Evolutionary conservation across 768 basidiomycete species (phyloP), one percentile per base, ranked within the genome.

Genomic region (Suillus variegatus): DNA sequence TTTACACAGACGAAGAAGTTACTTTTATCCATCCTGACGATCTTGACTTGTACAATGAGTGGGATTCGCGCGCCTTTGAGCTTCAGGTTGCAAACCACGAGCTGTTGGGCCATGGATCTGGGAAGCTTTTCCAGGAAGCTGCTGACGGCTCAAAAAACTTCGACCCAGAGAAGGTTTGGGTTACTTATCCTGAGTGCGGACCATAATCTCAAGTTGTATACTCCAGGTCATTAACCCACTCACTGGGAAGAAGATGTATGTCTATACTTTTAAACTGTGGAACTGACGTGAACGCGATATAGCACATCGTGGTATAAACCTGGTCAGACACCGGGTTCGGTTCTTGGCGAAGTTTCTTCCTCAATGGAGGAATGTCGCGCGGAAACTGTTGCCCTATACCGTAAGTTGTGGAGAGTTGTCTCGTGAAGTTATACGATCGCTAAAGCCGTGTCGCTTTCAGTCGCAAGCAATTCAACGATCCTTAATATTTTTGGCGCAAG

Each of bases 281-380:
- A 14, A 20, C 18, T 60, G 18, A 28, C 18, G 4, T 32, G 18
- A 12, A 43, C 7, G 25, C 12, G 12, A 28, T 18, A 43, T 61
- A 94, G 92, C 63, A 82, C 85, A 4, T 88, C 91, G 18, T 95
- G 94, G 94, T 96, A 96, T 76, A 91, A 91, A 73, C 85, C 90
- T 41, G 94, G 94, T 9, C 94, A 94, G 76, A 93, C 91, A 0
- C 85, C 92, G 46, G 91, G 87, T 58, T 88, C 92, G 12, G 89
- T 94, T 2, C 82, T 96, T 2, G 94, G 94, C 0, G 91, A 94
- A 66, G 91, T 94, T 9, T 94, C 92, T 4, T 94, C 93, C 0
- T 95, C 94, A 1, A 87, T 95, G 86, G 94, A 95, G 77, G 94
- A 95, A 79, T 95, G 94, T 70, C 87, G 94, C n/a, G 94, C 94